phyloP scores from a whole-genome alignment of 768 basidiomycete genomes.

The Phaffia tasmanica region DNA sequence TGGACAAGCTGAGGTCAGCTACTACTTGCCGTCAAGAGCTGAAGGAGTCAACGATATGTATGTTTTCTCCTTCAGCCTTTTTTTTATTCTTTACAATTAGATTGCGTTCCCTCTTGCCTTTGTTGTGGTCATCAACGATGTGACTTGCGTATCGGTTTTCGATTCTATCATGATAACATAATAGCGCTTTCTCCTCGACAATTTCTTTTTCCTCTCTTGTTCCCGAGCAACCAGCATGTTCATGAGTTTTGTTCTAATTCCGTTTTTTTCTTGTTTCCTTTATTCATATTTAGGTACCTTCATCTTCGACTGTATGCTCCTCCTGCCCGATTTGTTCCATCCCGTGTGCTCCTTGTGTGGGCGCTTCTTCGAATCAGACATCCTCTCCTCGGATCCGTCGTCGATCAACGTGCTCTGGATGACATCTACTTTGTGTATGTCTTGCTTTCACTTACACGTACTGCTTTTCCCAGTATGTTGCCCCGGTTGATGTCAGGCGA shows the following conservation, averaged over 20 bases:
- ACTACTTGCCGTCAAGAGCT: slow-evolving; percentile 66
- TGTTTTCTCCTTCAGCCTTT: slow-evolving; percentile 28
- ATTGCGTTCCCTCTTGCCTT: too few species aligned
- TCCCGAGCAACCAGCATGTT: neutral
- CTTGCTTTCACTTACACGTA: neutral
- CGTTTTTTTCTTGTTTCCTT: neutral
- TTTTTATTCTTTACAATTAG: neutral
- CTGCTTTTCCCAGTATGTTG: neutral
- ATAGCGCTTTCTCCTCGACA: neutral
- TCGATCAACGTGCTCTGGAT: slow-evolving; percentile 44
- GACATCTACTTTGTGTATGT: slow-evolving; percentile 60
- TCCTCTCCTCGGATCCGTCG: slow-evolving; percentile 55
- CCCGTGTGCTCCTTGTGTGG: slow-evolving; percentile 53
- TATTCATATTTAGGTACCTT: slow-evolving; percentile 52
- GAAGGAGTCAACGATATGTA: slow-evolving; percentile 74
- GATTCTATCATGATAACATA: too few species aligned
- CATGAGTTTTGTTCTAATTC: neutral
- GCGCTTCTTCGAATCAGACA: slow-evolving; percentile 60
- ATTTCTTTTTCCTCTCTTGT: neutral
- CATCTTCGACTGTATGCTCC: slow-evolving; percentile 57
- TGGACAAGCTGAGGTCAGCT: slow-evolving; percentile 66
- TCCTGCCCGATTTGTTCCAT: slow-evolving; percentile 40
- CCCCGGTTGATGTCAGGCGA: neutral
- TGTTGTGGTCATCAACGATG: too few species aligned
- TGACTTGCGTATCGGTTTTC: too few species aligned